Percentiles rank a stretch among this genome's conserved stretches.
Conservation (phyloP, 176 grass and related monocot species). For the Secale cereale region DNA sequence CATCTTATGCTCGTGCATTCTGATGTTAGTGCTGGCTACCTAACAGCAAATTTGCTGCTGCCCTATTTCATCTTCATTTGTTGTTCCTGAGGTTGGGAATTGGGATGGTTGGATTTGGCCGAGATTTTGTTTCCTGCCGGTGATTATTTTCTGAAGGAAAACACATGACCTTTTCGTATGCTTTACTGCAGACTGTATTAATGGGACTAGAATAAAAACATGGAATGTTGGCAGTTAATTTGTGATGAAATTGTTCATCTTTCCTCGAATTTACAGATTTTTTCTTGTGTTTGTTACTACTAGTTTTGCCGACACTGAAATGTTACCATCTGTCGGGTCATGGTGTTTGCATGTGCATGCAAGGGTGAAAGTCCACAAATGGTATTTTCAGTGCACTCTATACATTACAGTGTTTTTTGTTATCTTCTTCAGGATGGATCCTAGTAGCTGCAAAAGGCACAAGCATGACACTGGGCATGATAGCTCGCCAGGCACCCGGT, state of each 20-base stretch:
- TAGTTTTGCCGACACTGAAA: background rate
- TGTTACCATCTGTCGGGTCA: background rate
- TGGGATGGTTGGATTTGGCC: too few relatives aligned
- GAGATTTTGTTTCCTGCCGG: background rate
- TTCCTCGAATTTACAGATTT: background rate
- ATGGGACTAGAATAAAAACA: background rate
- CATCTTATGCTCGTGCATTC: too few relatives aligned
- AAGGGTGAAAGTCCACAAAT: background rate
- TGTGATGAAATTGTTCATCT: background rate
- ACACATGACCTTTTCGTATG: background rate
- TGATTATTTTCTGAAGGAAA: background rate
- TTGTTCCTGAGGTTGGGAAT: too few relatives aligned
- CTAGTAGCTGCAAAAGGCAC: constrained; percentile 21
- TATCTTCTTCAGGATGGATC: constrained; percentile 30
- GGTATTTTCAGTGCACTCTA: background rate
- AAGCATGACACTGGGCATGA: background rate
- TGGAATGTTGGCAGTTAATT: background rate
- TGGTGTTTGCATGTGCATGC: background rate
- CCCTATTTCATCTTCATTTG: too few relatives aligned
- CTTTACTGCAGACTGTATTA: background rate
- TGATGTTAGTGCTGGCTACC: too few relatives aligned
- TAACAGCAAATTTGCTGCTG: too few relatives aligned
- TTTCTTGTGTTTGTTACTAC: background rate
- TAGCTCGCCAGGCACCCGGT: background rate
- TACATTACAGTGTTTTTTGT: background rate